Evolutionary conservation across 495 filamentous ascomycete genomes (phyloP).

Genomic region (Letharia columbiana): DNA sequence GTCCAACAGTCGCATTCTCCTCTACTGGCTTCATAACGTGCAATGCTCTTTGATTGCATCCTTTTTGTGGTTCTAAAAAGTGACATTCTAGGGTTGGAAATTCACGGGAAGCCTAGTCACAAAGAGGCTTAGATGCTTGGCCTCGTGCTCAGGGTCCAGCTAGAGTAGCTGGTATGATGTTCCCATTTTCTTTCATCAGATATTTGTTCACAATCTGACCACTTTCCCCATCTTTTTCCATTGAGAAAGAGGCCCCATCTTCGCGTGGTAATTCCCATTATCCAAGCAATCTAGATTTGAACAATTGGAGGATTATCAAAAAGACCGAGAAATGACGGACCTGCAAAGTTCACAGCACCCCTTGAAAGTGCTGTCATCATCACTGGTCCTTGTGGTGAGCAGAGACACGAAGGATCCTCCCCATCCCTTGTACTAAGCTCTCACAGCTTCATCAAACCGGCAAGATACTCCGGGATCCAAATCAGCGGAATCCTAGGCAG

Average conservation of each 20-base stretch:
- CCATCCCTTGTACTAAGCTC: not conserved
- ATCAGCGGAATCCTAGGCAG: slow-evolving; percentile 19
- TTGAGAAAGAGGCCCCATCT: too few species aligned
- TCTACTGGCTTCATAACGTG: not conserved
- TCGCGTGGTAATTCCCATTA: too few species aligned
- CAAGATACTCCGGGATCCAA: slow-evolving; percentile 35
- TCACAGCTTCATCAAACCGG: slow-evolving; percentile 42
- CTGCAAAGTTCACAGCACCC: slow-evolving; percentile 35
- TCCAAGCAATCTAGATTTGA: not conserved
- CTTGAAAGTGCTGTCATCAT: slow-evolving; percentile 35
- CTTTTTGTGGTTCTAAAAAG: too few species aligned
- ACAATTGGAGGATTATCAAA: not conserved
- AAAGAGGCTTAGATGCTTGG: not conserved
- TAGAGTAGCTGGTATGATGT: not conserved
- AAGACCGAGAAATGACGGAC: slow-evolving; percentile 27
- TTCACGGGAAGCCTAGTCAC: not conserved
- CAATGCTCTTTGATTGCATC: too few species aligned
- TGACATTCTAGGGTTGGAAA: not conserved
- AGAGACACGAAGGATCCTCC: not conserved
- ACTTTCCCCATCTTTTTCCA: too few species aligned
- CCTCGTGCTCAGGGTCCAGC: not conserved
- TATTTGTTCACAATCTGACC: not conserved
- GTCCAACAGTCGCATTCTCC: not conserved
- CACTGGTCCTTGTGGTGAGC: slow-evolving; percentile 41
- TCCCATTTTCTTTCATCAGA: not conserved